These are phyloP conservation scores for Tylopilus subfusipes DNA, from an alignment of 768 basidiomycete genomes.

Conservation along the genomic window DNA sequence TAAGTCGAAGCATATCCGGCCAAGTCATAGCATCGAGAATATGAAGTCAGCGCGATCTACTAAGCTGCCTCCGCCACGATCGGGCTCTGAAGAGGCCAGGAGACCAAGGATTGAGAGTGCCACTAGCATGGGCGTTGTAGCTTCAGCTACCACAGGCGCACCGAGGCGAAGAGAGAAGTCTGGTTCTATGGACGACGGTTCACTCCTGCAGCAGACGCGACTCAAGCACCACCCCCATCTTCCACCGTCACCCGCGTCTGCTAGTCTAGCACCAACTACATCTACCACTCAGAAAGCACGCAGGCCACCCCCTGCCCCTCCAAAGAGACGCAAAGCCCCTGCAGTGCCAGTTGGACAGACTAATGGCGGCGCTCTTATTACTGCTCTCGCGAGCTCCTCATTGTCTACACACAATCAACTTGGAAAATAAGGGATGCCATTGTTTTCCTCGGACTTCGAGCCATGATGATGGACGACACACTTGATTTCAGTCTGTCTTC, in stretches of 20 bases:
- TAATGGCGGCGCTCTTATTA: slow-evolving; percentile 53
- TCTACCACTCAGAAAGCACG: slow-evolving; percentile 31
- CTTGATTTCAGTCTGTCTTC: slow-evolving; percentile 8
- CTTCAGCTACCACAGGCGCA: slow-evolving; percentile 20
- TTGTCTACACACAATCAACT: slow-evolving; percentile 17
- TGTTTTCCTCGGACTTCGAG: slow-evolving; percentile 3
- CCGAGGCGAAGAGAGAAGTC: slow-evolving; percentile 25
- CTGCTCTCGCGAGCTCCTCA: slow-evolving; percentile 49
- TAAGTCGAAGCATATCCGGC: slow-evolving; percentile 49
- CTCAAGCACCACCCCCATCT: slow-evolving; percentile 15
- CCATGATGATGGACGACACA: slow-evolving; percentile 2
- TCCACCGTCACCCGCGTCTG: slow-evolving; percentile 18
- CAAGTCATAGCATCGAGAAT: slow-evolving; percentile 66
- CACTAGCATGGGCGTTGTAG: slow-evolving; percentile 28
- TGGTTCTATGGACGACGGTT: slow-evolving; percentile 26
- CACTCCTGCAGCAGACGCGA: slow-evolving; percentile 17
- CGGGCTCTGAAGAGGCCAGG: slow-evolving; percentile 35
- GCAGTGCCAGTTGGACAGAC: slow-evolving; percentile 55
- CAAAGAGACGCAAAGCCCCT: slow-evolving; percentile 67
- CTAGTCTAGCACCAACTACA: slow-evolving; percentile 14
- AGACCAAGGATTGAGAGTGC: slow-evolving; percentile 40
- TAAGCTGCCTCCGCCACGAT: slow-evolving; percentile 31
- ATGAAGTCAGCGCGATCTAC: slow-evolving; percentile 33
- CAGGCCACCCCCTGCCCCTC: slow-evolving; percentile 65
- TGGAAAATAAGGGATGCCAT: slow-evolving; percentile 13